Evolutionary conservation across 202 grass and related monocot genomes (phyloP).

Genomic region (Sporobolus alterniflorus): DNA sequence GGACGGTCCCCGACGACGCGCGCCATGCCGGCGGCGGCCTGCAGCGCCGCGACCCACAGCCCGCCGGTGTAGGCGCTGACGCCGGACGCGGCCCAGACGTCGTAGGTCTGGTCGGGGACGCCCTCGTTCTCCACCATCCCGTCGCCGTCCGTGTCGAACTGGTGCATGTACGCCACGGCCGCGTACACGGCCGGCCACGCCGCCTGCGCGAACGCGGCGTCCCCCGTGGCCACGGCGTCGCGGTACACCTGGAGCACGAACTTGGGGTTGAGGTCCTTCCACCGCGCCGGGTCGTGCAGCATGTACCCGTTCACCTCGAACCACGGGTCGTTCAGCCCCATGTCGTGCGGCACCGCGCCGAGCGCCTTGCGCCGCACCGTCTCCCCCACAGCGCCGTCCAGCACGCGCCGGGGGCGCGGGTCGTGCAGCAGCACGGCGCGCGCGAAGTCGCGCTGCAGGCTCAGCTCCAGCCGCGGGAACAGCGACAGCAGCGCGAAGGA

Average conservation of each 20-base stretch:
- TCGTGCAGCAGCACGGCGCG: conserved; percentile 76
- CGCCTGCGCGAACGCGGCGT: conserved; percentile 53
- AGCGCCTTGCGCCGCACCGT: conserved; percentile 48
- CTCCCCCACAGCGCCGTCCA: conserved; percentile 49
- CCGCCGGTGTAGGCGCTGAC: conserved; percentile 85
- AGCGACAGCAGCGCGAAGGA: conserved; percentile 73
- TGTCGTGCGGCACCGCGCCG: conserved; percentile 72
- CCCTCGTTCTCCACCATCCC: conserved; percentile 94
- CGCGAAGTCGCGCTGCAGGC: conserved; percentile 81
- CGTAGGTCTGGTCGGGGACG: conserved; percentile 75
- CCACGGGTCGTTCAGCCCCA: conserved; percentile 79
- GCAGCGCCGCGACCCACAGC: conserved; percentile 71
- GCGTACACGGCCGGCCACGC: conserved; percentile 82
- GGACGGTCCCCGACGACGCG: conserved; percentile 44
- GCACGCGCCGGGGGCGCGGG: conserved; percentile 33
- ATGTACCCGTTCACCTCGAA: conserved; percentile 73
- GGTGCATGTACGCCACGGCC: conserved; percentile 94
- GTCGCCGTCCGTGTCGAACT: conserved; percentile 78
- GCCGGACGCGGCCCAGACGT: conserved; percentile 68
- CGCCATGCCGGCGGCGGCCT: conserved; percentile 75
- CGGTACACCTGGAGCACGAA: conserved; percentile 91
- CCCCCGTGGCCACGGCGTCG: conserved; percentile 53
- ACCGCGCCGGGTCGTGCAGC: conserved; percentile 65
- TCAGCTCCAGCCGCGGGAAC: conserved; percentile 74
- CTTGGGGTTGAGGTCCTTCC: conserved; percentile 98